These are phyloP conservation scores for Pichia kluyveri DNA, from an alignment of 805 yeast species.

Conservation along the genomic window DNA sequence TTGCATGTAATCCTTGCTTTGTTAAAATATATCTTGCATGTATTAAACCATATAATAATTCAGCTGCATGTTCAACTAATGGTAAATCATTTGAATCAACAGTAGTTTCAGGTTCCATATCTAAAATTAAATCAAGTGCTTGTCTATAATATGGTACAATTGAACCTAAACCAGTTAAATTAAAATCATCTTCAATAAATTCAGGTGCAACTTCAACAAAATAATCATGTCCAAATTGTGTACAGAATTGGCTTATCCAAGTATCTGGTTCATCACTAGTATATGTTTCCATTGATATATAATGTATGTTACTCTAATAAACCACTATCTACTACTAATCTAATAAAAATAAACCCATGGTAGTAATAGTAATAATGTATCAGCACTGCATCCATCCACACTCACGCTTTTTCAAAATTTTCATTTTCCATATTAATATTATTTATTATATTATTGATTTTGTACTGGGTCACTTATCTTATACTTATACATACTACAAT, in stretches of 20 bases:
- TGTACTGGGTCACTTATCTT: too few relatives aligned
- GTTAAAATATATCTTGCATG: slow-evolving; percentile 89
- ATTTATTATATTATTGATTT: too few relatives aligned
- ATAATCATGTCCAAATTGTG: slow-evolving; percentile 76
- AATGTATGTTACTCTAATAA: too few relatives aligned
- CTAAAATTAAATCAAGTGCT: slow-evolving; percentile 84
- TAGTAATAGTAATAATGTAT: too few relatives aligned
- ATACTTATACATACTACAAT: not conserved
- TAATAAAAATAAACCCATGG: not conserved
- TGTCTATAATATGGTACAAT: slow-evolving; percentile 87
- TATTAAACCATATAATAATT: slow-evolving; percentile 83
- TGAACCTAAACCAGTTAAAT: slow-evolving; percentile 78
- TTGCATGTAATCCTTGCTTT: slow-evolving; percentile 78
- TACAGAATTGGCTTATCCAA: slow-evolving; percentile 78
- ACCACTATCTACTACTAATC: too few relatives aligned
- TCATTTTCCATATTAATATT: too few relatives aligned
- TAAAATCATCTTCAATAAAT: slow-evolving; percentile 94
- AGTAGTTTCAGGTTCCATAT: slow-evolving; percentile 59
- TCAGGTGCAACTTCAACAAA: slow-evolving; percentile 89
- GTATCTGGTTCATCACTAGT: slow-evolving; percentile 50
- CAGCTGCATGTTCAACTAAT: slow-evolving; percentile 81
- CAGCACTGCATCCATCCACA: too few relatives aligned
- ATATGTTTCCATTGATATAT: slow-evolving; percentile 12
- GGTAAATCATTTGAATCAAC: slow-evolving; percentile 61
- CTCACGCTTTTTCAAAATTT: too few relatives aligned